Conservation (phyloP, 306 rosid genomes). For the Sicyos edulis region DNA sequence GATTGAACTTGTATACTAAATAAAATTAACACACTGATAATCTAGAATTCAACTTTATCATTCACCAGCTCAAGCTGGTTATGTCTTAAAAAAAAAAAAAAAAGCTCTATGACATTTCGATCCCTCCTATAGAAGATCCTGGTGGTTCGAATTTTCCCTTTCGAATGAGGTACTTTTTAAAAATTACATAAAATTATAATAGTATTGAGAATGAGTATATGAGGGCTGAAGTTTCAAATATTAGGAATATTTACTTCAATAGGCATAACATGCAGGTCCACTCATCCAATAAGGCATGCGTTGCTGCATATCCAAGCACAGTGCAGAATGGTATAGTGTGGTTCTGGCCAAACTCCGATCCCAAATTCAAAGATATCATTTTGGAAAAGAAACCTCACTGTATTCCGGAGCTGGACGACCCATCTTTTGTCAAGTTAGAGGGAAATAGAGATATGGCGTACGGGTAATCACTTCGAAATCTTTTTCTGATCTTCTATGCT, state of each 20-base stretch:
- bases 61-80: background rate
- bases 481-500: background rate
- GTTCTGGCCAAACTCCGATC: slow-evolving; percentile 89
- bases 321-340: slow-evolving; percentile 74
- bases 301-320: slow-evolving; percentile 60
- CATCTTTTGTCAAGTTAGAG: slow-evolving; percentile 50
- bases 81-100: no score
- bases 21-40: background rate
- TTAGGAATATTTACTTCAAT: background rate
- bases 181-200: background rate
- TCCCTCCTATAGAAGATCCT: background rate
- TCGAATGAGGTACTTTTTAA: background rate
- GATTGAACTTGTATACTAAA: background rate
- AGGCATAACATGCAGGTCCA: slow-evolving; percentile 51
- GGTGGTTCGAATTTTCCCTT: background rate
- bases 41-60: background rate
- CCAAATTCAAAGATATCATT: slow-evolving; percentile 69
- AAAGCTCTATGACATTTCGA: no score
- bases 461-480: slow-evolving; percentile 39
- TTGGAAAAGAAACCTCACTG: slow-evolving; percentile 50
- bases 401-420: slow-evolving; percentile 74
- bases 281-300: slow-evolving; percentile 72
- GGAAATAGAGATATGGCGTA: slow-evolving; percentile 75
- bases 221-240: background rate
- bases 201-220: background rate